These are phyloP conservation scores for Durusdinium trenchii DNA, from an alignment of 73 alveolate genomes.

Conservation along the genomic window DNA sequence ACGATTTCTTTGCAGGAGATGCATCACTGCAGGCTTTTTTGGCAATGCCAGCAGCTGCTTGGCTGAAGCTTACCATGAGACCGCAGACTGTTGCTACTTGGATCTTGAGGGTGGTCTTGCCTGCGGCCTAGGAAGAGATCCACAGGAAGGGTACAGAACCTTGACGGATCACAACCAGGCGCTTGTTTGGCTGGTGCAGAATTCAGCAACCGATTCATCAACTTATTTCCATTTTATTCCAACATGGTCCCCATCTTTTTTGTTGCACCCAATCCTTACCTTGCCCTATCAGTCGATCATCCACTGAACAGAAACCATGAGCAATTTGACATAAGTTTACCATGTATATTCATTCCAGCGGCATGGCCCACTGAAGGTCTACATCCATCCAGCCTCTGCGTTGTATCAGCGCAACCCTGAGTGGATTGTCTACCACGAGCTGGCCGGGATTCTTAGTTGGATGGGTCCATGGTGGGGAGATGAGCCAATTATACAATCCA, in stretches of 20 bases:
- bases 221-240: no score
- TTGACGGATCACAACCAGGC: constrained; percentile 98
- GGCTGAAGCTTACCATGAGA: constrained; percentile 60
- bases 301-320: no score
- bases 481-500: not conserved
- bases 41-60: constrained; percentile 97
- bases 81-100: no score
- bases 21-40: constrained; percentile 99
- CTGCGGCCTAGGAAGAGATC: constrained; percentile 74
- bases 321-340: no score
- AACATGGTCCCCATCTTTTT: no score
- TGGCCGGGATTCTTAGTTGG: constrained; percentile 98
- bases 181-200: not conserved
- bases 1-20: constrained; percentile 96
- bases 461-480: constrained; percentile 55
- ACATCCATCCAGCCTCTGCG: constrained; percentile 99
- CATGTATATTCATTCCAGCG: no score
- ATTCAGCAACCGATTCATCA: not conserved
- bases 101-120: no score
- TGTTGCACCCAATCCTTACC: no score
- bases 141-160: constrained; percentile 98
- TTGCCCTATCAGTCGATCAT: no score
- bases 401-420: constrained; percentile 99
- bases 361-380: constrained; percentile 96
- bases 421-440: constrained; percentile 99